Percentiles rank a stretch among this genome's conserved stretches.
These are phyloP conservation scores for Auricularia auricula-judae DNA, from an alignment of 768 basidiomycete species.

Conservation along the genomic window DNA sequence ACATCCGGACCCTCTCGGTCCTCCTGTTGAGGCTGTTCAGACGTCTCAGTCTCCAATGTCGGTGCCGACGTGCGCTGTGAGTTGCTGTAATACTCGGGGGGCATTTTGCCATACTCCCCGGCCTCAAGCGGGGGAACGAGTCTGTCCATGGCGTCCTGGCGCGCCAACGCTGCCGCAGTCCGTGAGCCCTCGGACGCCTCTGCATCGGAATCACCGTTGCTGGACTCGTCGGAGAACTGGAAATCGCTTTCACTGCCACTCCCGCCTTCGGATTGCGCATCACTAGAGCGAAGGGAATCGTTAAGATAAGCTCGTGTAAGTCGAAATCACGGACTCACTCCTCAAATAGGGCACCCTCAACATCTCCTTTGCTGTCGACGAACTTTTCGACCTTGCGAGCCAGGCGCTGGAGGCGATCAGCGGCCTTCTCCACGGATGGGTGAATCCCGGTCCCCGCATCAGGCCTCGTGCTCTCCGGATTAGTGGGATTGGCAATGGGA, in stretches of 20 bases:
- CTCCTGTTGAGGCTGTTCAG: constrained; percentile 4
- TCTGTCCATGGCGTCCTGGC: constrained; percentile 50
- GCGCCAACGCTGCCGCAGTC: constrained; percentile 30
- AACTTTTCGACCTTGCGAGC: constrained; percentile 85
- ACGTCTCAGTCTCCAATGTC: constrained; percentile 32
- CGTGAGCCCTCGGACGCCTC: constrained; percentile 17
- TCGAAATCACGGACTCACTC: constrained; percentile 49
- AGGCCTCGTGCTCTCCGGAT: background rate
- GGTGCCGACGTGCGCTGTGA: constrained; percentile 54
- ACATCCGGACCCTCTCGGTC: too few species aligned
- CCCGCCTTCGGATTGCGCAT: constrained; percentile 63
- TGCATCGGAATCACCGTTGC: constrained; percentile 29
- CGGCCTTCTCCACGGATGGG: constrained; percentile 53
- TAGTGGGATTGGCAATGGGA: too few species aligned
- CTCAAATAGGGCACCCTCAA: constrained; percentile 81
- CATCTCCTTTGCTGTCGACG: constrained; percentile 77
- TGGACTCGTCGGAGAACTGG: constrained; percentile 24
- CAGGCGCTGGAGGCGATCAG: constrained; percentile 51
- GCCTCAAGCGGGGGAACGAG: constrained; percentile 73
- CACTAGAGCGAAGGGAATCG: constrained; percentile 15
- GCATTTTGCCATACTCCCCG: constrained; percentile 85
- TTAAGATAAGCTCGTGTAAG: constrained; percentile 1
- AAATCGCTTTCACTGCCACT: constrained; percentile 39
- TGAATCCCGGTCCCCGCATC: constrained; percentile 17
- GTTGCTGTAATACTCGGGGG: constrained; percentile 52